Conservation (phyloP, 306 rosid genomes). For the Cucumis melo region DNA sequence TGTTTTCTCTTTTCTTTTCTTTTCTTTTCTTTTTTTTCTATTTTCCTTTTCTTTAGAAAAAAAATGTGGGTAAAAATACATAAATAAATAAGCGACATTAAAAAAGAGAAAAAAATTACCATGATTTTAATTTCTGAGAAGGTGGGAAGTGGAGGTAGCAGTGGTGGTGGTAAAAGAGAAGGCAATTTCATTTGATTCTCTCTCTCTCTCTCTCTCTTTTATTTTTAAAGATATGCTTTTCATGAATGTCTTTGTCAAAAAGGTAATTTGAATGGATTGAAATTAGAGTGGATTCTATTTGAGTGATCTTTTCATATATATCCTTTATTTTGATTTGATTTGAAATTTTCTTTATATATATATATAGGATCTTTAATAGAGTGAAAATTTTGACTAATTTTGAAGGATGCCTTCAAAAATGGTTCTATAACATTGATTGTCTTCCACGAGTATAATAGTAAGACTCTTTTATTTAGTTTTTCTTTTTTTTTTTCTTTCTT, state of each 20-base stretch:
- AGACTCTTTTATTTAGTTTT: no score
- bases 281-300: constrained; percentile 1
- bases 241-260: constrained; percentile 7
- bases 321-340: not conserved
- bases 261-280: constrained; percentile 5
- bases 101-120: not conserved
- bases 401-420: not conserved
- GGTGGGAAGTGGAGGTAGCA: not conserved
- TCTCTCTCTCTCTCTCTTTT: not conserved
- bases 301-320: not conserved
- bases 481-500: no score
- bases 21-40: constrained; percentile 6
- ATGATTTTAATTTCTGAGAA: not conserved
- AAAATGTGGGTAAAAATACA: not conserved
- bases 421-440: not conserved
- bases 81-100: not conserved
- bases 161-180: not conserved
- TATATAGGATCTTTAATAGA: not conserved
- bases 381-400: not conserved
- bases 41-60: not conserved
- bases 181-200: constrained; percentile 5
- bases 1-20: constrained; percentile 20
- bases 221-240: constrained; percentile 1
- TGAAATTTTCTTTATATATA: not conserved
- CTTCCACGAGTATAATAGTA: not conserved